Base-by-base conservation (phyloP, 2,329 filamentous ascomycete species). In the Fusarium bactridioides region DNA sequence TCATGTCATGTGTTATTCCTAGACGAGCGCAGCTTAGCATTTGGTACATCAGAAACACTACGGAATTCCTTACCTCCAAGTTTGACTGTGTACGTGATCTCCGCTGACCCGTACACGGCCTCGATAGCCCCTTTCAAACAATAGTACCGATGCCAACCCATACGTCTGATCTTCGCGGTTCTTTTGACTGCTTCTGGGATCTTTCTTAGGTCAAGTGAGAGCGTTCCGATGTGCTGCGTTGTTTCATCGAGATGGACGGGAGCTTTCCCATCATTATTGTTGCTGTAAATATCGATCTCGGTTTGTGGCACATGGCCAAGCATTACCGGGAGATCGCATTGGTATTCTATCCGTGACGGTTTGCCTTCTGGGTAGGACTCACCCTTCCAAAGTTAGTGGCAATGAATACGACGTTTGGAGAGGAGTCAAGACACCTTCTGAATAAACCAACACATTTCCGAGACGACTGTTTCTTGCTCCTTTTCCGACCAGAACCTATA, bases 371-470 rank as follows among this genome's bases (percentile, higher is more conserved):
- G 79, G 66, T 82, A 82, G 8, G 81, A 82, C 64, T 83, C 78
- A 29, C 81, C 81, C 81, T 82, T n/a, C 12, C 47, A 7, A 54
- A 44, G 47, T 76, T 45, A 73, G 59, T 40, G 45, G 21, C 4
- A 45, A 18, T 43, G 33, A 19, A 37, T 15, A 23, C 35, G 41
- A 18, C 21, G 21, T 8, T n/a, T 41, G 19, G 38, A 13, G 16
- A 11, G 33, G 10, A n/a, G n/a, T 43, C 16, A 19, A 29, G 71
- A 35, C 72, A 82, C 81, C 78, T 82, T 82, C 54, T 73, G 73
- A 56, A 83, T 83, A 61, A 83, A 82, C 81, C 81, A 83, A 38
- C 80, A 80, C 80, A 83, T 82, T 53, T 82, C 80, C 16, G 77
- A 74, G 9, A 81, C 80, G 16, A 82, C 77, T 70, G 76, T 78